Evolutionary conservation across 768 basidiomycete species (phyloP), one percentile per base, ranked within the genome.

Genomic region (Auriculariales sp.): DNA sequence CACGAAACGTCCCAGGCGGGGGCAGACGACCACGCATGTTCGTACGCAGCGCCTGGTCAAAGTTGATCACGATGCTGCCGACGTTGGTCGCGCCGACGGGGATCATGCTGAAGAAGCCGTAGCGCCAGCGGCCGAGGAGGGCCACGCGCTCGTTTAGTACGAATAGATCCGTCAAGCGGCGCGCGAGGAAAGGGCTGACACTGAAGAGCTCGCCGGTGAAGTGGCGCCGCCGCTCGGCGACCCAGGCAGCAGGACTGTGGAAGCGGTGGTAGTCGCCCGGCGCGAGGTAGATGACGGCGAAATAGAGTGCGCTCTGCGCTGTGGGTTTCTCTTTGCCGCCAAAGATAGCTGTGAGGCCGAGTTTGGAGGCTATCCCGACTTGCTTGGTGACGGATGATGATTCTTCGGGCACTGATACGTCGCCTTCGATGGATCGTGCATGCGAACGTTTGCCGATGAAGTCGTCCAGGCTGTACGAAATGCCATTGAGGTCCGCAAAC

Each of bases 1-100:
- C 95, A 4, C 79, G 77, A 66, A 88, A 95, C 1, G 90, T 86
- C 27, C 92, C 93, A 0, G 83, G 71, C 32, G 85, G 89, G 3
- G 64, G 63, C 25, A 66, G 72, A 3, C 73, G 71, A 1, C 79
- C 75, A 34, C 85, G 80, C 35, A 85, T 75, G 66, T 99, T 98
- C 5, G 94, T 98, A 44, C 92, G 81, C 11, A 98, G 75, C 11
- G 77, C 79, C 83, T 89, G 72, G 63, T 99, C 95, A 64, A 99
- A 99, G 62, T 95, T 93, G 61, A 99, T 75, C 56, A 83, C 83
- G 66, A 99, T 98, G 54, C 83, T 86, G 3, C 95, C 95, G 47
- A 98, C 95, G 62, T 99, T 98, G 10, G 94, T 98, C 2, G 95
- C 95, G 31, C 95, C 95, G 27, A 99, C 94, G 9, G 95, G 95